phyloP scores from a whole-genome alignment of 1,284 basidiomycete species.

The Naganishia sp. region DNA sequence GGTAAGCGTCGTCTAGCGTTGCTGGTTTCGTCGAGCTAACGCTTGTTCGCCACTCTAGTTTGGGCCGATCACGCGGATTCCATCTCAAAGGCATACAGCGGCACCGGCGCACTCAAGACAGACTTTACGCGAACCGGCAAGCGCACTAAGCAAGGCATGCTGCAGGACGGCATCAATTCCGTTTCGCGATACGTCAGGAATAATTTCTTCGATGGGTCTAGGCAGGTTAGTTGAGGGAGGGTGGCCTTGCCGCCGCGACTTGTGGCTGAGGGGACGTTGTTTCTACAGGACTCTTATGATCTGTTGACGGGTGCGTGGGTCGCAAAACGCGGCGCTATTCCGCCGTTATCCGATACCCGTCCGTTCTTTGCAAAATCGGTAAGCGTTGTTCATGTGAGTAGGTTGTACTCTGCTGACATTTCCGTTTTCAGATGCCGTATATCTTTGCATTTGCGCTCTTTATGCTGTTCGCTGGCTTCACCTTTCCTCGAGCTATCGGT shows the following conservation, averaged over 20 bases:
- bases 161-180: constrained; percentile 89
- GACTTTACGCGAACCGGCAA: constrained; percentile 95
- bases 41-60: constrained; percentile 59
- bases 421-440: constrained; percentile 72
- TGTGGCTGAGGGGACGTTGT: background rate
- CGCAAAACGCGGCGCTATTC: constrained; percentile 68
- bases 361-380: constrained; percentile 80
- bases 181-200: constrained; percentile 88
- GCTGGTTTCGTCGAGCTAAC: background rate
- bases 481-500: constrained; percentile 81
- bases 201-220: constrained; percentile 93
- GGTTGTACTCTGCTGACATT: constrained; percentile 10
- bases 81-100: constrained; percentile 88
- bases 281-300: constrained; percentile 80
- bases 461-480: constrained; percentile 80
- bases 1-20: constrained; percentile 60
- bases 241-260: background rate
- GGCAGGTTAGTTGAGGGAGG: constrained; percentile 63
- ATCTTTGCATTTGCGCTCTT: constrained; percentile 77
- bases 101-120: constrained; percentile 93
- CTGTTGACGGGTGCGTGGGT: constrained; percentile 89
- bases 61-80: constrained; percentile 97
- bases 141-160: constrained; percentile 72
- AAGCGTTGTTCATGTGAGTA: constrained; percentile 46
- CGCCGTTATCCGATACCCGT: constrained; percentile 74